Evolutionary conservation across 305 asterid species (phyloP).

Genomic region (Fraxinus nigra): DNA sequence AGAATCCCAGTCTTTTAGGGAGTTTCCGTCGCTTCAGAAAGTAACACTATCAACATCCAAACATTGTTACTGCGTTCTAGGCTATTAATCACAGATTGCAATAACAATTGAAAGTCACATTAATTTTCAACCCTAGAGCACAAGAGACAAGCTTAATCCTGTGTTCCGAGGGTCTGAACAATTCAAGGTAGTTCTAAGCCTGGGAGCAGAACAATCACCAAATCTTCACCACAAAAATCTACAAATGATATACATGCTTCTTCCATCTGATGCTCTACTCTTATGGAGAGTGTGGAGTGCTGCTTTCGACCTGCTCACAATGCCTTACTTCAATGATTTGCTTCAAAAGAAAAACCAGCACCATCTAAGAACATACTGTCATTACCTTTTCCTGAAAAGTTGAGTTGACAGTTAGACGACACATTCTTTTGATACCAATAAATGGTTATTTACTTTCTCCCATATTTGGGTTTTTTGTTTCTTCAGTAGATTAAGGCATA

Average conservation of each 20-base stretch:
- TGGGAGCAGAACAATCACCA: constrained; percentile 16
- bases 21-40: neutral
- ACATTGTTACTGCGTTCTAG: neutral
- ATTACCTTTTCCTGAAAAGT: constrained; percentile 11
- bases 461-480: neutral
- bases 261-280: neutral
- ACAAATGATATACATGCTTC: constrained; percentile 14
- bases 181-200: constrained; percentile 12
- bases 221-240: constrained; percentile 31
- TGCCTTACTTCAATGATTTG: constrained; percentile 17
- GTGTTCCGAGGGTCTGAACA: neutral
- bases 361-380: constrained; percentile 14
- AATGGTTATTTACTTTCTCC: neutral
- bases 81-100: neutral
- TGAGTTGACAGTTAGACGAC: constrained; percentile 2
- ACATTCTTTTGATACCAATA: neutral
- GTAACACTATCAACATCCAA: neutral
- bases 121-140: constrained; percentile 5
- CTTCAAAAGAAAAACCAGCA: constrained; percentile 16
- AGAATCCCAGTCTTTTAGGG: neutral
- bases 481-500: neutral
- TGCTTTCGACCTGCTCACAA: constrained; percentile 21
- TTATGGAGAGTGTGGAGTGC: constrained; percentile 12
- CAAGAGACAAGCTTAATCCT: constrained; percentile 18
- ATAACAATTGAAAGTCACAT: neutral